phyloP scores from a whole-genome alignment of 257 asterid species.

The Solanum stenotomum region DNA sequence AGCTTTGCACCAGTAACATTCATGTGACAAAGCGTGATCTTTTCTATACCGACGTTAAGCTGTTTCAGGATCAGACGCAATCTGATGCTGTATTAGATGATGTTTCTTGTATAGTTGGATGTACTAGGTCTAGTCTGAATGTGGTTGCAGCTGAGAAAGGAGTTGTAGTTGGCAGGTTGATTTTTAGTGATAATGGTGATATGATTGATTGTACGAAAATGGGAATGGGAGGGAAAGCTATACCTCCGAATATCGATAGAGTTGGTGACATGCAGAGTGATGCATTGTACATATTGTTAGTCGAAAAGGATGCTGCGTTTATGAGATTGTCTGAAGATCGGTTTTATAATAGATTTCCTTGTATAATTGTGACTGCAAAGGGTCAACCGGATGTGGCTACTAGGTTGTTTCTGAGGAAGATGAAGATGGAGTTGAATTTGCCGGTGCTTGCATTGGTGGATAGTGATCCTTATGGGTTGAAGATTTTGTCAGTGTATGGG shows the following conservation, averaged over 20 bases:
- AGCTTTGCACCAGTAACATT: conserved; percentile 58
- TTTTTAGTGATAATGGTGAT: conserved; percentile 74
- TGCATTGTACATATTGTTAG: conserved; percentile 67
- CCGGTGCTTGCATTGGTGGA: conserved; percentile 83
- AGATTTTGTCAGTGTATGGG: conserved; percentile 69
- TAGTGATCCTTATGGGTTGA: conserved; percentile 80
- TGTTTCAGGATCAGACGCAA: conserved; percentile 71
- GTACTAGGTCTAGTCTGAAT: conserved; percentile 79
- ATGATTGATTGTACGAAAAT: conserved; percentile 84
- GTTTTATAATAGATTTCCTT: conserved; percentile 72
- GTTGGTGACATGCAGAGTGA: conserved; percentile 95
- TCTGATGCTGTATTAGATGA: conserved; percentile 77
- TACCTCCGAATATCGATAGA: conserved; percentile 81
- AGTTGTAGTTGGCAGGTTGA: conserved; percentile 74
- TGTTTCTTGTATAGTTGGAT: conserved; percentile 69
- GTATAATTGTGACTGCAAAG: conserved; percentile 75
- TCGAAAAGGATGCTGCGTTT: conserved; percentile 87
- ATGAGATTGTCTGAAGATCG: conserved; percentile 79
- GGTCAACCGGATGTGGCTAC: conserved; percentile 90
- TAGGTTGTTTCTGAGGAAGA: conserved; percentile 65
- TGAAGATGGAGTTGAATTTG: conserved; percentile 79
- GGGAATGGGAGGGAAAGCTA: conserved; percentile 96
- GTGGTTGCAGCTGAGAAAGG: conserved; percentile 81
- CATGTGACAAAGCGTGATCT: conserved; percentile 92
- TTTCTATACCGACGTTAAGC: conserved; percentile 82